phyloP scores from a whole-genome alignment of 1,139 yeast genomes.

The Blastobotrys illinoisensis region DNA sequence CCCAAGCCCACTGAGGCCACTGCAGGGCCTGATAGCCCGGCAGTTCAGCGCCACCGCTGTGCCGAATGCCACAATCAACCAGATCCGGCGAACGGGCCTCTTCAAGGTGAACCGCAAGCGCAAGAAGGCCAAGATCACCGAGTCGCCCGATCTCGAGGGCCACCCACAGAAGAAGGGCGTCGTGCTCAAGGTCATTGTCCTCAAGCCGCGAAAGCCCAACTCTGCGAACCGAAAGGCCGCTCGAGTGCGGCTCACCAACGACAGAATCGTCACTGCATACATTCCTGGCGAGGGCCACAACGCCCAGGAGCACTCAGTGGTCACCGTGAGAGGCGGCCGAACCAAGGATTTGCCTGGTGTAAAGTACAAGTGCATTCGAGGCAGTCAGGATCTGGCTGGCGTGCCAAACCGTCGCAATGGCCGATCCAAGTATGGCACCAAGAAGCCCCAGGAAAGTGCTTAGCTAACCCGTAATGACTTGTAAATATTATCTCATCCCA shows the following conservation, averaged over 20 bases:
- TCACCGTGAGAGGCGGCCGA: constrained; percentile 93
- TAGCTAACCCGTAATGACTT: neutral
- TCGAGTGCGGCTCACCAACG: constrained; percentile 88
- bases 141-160: constrained; percentile 75
- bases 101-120: constrained; percentile 34
- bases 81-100: constrained; percentile 27
- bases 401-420: constrained; percentile 90
- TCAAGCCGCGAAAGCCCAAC: constrained; percentile 97
- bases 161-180: constrained; percentile 91
- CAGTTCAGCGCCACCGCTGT: constrained; percentile 9
- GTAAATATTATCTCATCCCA: neutral
- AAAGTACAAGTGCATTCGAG: constrained; percentile 88
- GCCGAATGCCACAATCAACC: constrained; percentile 26
- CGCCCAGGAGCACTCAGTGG: constrained; percentile 96
- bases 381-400: constrained; percentile 89
- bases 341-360: constrained; percentile 99
- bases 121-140: constrained; percentile 47
- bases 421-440: constrained; percentile 90
- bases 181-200: constrained; percentile 87
- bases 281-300: constrained; percentile 99
- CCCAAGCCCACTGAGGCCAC: neutral
- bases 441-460: constrained; percentile 30
- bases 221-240: constrained; percentile 97
- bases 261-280: constrained; percentile 83
- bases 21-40: neutral